A percentile compares a stretch with the other conserved stretches of the same genome.
phyloP scores from a whole-genome alignment of 176 grass and related monocot genomes.

The Cenchrus purpureus region DNA sequence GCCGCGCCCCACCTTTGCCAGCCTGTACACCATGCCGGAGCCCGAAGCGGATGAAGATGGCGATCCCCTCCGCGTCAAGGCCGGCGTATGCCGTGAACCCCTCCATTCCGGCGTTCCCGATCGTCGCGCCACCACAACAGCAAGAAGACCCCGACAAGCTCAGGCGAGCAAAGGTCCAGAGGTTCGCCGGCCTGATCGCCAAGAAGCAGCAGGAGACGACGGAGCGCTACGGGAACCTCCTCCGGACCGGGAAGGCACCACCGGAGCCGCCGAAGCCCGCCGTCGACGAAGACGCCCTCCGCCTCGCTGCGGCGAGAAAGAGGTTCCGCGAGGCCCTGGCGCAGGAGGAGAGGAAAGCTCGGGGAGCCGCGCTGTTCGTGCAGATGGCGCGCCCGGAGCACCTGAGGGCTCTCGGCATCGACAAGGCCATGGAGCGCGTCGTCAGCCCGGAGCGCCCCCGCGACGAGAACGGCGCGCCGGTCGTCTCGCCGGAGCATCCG shows the following conservation, averaged over 20 bases:
- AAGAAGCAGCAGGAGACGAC: neutral
- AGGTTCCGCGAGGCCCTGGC: neutral
- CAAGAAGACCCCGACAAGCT: neutral
- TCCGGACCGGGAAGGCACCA: neutral
- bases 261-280: neutral
- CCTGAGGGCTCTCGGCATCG: constrained; percentile 30
- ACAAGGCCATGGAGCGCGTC: constrained; percentile 6
- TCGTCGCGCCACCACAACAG: neutral
- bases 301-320: neutral
- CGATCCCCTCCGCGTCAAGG: neutral
- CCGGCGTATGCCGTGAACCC: neutral
- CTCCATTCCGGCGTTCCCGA: neutral
- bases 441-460: constrained; percentile 18
- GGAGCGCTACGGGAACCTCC: neutral
- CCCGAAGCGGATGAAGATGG: neutral
- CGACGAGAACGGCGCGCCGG: neutral
- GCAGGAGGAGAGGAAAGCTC: constrained; percentile 8
- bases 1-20: neutral
- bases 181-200: constrained; percentile 24
- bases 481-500: neutral
- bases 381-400: neutral
- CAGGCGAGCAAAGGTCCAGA: neutral
- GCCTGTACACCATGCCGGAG: neutral
- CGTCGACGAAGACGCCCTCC: constrained; percentile 3
- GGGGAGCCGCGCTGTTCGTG: neutral